Evolutionary conservation across 2,329 filamentous ascomycete genomes (phyloP).

Genomic region (Cephalotrichum gorgonifer): DNA sequence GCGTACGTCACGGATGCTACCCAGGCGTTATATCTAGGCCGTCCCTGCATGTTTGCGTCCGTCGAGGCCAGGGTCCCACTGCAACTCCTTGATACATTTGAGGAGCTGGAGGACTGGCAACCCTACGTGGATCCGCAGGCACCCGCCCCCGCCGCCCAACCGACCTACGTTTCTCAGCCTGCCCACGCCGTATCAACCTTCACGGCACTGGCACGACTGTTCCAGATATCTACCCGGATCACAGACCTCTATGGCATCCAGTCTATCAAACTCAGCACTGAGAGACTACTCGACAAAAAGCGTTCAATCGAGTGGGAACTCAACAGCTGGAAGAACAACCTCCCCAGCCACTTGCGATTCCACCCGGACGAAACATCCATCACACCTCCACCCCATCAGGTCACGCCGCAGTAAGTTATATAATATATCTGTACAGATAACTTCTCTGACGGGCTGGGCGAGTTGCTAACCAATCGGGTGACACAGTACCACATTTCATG

Average conservation of each 20-base stretch:
- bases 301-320: conserved; percentile 5
- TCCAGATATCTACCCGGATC: conserved; percentile 2
- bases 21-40: conserved; percentile 20
- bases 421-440: not conserved
- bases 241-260: conserved; percentile 7
- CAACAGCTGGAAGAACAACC: conserved; percentile 2
- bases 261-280: not conserved
- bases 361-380: conserved; percentile 9
- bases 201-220: not conserved
- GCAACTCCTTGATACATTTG: conserved; percentile 19
- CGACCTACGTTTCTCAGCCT: not conserved
- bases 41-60: conserved; percentile 20
- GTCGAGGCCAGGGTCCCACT: conserved; percentile 20
- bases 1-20: conserved; percentile 22
- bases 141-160: not conserved
- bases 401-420: conserved; percentile 7
- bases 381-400: conserved; percentile 8
- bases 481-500: conserved; percentile 23
- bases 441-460: not conserved
- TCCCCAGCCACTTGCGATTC: conserved; percentile 9
- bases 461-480: not conserved
- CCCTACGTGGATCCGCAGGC: conserved; percentile 18
- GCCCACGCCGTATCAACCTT: conserved; percentile 2
- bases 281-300: conserved; percentile 1
- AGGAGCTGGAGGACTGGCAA: conserved; percentile 22